Conservation (phyloP, 495 filamentous ascomycete species). For the Aspergillus steynii region DNA sequence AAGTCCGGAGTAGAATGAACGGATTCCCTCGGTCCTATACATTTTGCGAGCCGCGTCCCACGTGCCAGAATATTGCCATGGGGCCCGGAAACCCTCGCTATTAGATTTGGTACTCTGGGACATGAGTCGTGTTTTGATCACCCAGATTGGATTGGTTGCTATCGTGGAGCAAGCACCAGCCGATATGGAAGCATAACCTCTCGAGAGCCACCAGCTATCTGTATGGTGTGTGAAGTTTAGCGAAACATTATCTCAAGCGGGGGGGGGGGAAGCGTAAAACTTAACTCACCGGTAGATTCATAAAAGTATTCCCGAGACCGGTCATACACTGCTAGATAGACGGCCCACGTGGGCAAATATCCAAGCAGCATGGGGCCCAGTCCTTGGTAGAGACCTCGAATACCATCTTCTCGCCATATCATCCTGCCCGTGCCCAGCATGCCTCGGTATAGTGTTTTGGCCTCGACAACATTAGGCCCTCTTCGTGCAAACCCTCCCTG, state of each 20-base stretch:
- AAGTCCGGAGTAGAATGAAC: conserved; percentile 94
- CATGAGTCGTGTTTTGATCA: conserved; percentile 98
- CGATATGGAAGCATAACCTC: conserved; percentile 76
- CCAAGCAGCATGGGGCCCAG: conserved; percentile 91
- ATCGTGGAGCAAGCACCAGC: conserved; percentile 92
- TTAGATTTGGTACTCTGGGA: conserved; percentile 65
- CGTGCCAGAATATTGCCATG: conserved; percentile 88
- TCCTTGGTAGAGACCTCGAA: conserved; percentile 90
- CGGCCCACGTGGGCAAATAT: conserved; percentile 96
- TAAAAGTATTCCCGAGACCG: conserved; percentile 73
- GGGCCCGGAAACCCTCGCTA: conserved; percentile 58
- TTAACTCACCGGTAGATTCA: conserved; percentile 61
- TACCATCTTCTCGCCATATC: conserved; percentile 85
- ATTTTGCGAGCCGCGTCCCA: conserved; percentile 92
- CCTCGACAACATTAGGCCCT: conserved; percentile 44
- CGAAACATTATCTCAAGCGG: not conserved
- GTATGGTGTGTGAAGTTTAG: conserved; percentile 16
- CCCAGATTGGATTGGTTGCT: conserved; percentile 99
- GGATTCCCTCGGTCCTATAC: conserved; percentile 83
- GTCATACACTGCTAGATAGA: conserved; percentile 96
- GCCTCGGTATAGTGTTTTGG: conserved; percentile 70
- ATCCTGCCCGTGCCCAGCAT: conserved; percentile 79
- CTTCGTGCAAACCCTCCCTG: conserved; percentile 74
- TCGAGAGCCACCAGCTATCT: conserved; percentile 62
- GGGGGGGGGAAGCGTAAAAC: not conserved